phyloP scores from a whole-genome alignment of 2,329 filamentous ascomycete species.

The Zymoseptoria pseudotritici region DNA sequence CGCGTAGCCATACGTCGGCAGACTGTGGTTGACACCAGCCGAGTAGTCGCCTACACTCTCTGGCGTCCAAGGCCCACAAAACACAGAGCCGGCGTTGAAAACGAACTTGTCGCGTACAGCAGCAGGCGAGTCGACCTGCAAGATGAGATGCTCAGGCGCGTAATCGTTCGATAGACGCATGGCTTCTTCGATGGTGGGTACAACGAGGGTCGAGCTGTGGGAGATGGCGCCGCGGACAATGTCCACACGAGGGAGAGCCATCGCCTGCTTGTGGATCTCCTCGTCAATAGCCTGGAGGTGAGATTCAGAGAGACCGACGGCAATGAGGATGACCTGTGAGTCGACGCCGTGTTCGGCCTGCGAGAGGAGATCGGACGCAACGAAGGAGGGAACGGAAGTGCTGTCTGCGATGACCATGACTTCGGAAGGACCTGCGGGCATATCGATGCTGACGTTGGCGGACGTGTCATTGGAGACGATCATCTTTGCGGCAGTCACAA shows the following conservation, averaged over 20 bases:
- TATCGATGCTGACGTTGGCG: conserved; percentile 91
- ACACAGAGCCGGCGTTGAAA: conserved; percentile 91
- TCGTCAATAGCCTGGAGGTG: conserved; percentile 80
- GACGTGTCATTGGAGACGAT: conserved; percentile 94
- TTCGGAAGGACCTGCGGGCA: conserved; percentile 95
- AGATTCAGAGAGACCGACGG: conserved; percentile 66
- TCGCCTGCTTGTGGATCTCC: conserved; percentile 80
- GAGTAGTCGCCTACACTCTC: conserved; percentile 98
- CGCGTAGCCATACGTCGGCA: conserved; percentile 95
- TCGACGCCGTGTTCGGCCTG: conserved; percentile 97
- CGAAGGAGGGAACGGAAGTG: conserved; percentile 82
- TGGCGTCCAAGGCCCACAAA: conserved; percentile 92
- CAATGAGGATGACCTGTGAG: conserved; percentile 88
- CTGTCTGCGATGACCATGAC: conserved; percentile 93
- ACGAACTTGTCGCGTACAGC: conserved; percentile 63
- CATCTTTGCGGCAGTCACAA: conserved; percentile 98
- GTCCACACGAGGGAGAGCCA: conserved; percentile 79
- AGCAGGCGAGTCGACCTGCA: conserved; percentile 75
- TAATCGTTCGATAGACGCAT: conserved; percentile 84
- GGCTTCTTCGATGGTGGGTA: conserved; percentile 68
- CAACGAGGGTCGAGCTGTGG: conserved; percentile 80
- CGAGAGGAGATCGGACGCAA: conserved; percentile 87
- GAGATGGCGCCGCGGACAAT: conserved; percentile 85
- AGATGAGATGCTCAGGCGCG: conserved; percentile 90
- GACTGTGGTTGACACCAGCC: conserved; percentile 91